phyloP scores from a whole-genome alignment of 2,329 filamentous ascomycete species.

The Xylaria sp. region DNA sequence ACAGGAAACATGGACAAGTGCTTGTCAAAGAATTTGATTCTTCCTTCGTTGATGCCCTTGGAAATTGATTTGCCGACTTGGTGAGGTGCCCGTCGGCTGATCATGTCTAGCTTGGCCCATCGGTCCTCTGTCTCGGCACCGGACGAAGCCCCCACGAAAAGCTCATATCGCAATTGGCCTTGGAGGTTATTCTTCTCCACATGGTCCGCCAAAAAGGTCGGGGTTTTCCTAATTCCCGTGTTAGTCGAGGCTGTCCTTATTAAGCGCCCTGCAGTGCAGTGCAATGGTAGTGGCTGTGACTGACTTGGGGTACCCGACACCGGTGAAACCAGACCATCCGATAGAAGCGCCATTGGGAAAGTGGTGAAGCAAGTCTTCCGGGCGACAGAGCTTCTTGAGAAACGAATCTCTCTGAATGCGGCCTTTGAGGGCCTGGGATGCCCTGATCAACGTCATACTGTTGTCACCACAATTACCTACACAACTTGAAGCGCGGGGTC shows the following conservation, averaged over 20 bases:
- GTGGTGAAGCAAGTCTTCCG: constrained; percentile 81
- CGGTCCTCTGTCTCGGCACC: constrained; percentile 91
- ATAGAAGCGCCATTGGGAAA: constrained; percentile 90
- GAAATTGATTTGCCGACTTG: constrained; percentile 92
- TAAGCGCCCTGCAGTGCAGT: background rate
- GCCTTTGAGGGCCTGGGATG: constrained; percentile 79
- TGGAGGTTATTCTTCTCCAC: constrained; percentile 88
- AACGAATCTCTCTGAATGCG: constrained; percentile 81
- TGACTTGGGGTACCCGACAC: constrained; percentile 88
- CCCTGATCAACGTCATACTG: constrained; percentile 63
- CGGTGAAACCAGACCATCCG: constrained; percentile 92
- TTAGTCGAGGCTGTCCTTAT: constrained; percentile 15
- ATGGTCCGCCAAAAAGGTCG: constrained; percentile 85
- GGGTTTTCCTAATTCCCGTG: constrained; percentile 73
- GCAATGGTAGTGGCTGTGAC: constrained; percentile 45
- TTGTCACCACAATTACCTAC: constrained; percentile 26
- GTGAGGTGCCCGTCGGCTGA: constrained; percentile 84
- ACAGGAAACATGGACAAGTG: constrained; percentile 92
- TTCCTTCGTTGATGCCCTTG: constrained; percentile 88
- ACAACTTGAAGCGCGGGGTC: constrained; percentile 27
- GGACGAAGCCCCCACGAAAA: constrained; percentile 91
- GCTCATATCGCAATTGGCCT: constrained; percentile 84
- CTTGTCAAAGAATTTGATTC: constrained; percentile 94
- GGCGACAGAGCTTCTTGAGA: constrained; percentile 80
- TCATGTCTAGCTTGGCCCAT: constrained; percentile 92